phyloP scores from a whole-genome alignment of 306 rosid genomes.

The Prunus mume region DNA sequence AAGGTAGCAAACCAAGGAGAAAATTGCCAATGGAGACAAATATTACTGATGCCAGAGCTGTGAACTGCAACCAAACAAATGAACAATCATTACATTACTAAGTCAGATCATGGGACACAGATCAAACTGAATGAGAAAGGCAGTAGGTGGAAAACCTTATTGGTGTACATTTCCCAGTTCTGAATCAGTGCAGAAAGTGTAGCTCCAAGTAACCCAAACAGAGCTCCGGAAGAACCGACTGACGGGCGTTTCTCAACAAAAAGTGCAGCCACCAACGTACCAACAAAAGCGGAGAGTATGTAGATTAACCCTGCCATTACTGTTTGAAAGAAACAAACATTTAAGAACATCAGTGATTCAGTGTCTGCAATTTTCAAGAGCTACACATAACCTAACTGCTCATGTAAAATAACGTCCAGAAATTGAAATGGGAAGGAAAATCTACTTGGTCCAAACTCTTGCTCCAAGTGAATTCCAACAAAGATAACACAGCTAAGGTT shows the following conservation, averaged over 20 bases:
- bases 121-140: neutral
- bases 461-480: slow-evolving; percentile 73
- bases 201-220: slow-evolving; percentile 82
- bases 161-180: slow-evolving; percentile 65
- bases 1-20: slow-evolving; percentile 74
- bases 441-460: slow-evolving; percentile 70
- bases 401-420: slow-evolving; percentile 2
- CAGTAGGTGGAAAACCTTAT: slow-evolving; percentile 48
- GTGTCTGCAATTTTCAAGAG: slow-evolving; percentile 11
- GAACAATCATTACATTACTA: slow-evolving; percentile 10
- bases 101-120: slow-evolving; percentile 19
- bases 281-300: slow-evolving; percentile 63
- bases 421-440: neutral
- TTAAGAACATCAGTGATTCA: slow-evolving; percentile 3
- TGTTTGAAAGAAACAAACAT: slow-evolving; percentile 34
- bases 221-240: slow-evolving; percentile 80
- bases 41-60: slow-evolving; percentile 54
- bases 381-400: slow-evolving; percentile 2
- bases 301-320: slow-evolving; percentile 80
- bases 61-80: slow-evolving; percentile 47
- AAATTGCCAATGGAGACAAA: slow-evolving; percentile 57
- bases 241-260: slow-evolving; percentile 59
- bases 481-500: slow-evolving; percentile 67
- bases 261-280: slow-evolving; percentile 82
- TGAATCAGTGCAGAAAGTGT: slow-evolving; percentile 60